A percentile compares a stretch with the other conserved stretches of the same genome.
phyloP scores from a whole-genome alignment of 345 rosid species.

The Pseudoturritis turrita region DNA sequence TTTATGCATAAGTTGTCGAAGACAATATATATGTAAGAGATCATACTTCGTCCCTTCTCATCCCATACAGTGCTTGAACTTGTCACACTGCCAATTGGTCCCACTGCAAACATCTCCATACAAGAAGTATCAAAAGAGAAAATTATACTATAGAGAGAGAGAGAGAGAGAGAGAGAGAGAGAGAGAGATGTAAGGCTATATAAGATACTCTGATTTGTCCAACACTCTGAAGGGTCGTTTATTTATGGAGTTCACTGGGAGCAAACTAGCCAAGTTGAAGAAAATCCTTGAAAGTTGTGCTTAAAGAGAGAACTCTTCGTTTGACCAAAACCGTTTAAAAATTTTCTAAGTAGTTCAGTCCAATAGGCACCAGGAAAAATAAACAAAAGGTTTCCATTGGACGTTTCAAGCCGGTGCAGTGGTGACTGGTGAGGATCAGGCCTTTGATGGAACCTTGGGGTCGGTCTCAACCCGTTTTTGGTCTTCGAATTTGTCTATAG shows the following conservation, averaged over 20 bases:
- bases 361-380: no score
- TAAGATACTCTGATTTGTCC: background rate
- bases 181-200: background rate
- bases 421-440: background rate
- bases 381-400: background rate
- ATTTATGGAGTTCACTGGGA: constrained; percentile 27
- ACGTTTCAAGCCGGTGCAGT: background rate
- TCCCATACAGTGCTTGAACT: background rate
- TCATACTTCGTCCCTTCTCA: constrained; percentile 3
- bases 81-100: background rate
- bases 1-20: background rate
- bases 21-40: background rate
- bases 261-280: background rate
- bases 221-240: background rate
- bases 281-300: background rate
- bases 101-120: background rate
- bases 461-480: constrained; percentile 38
- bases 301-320: background rate
- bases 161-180: no score
- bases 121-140: background rate
- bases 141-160: background rate
- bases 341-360: no score
- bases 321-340: background rate
- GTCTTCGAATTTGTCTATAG: constrained; percentile 79
- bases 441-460: constrained; percentile 24